Base-by-base conservation (phyloP, 495 filamentous ascomycete species). In the Aspergillus steynii region DNA sequence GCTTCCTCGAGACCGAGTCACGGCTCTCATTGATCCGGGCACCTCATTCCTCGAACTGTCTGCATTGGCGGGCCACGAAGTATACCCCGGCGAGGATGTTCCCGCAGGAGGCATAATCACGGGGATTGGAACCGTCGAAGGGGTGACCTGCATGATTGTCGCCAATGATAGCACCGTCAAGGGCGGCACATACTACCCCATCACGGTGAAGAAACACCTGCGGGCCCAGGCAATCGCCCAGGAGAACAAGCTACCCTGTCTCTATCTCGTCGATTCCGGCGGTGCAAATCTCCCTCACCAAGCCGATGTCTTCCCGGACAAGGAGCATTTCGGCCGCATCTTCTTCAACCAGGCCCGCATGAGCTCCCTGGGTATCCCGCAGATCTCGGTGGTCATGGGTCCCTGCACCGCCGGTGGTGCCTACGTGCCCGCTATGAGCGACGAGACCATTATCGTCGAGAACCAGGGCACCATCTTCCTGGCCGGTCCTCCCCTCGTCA, bases 261-360 rank as follows among this genome's bases (percentile, higher is more conserved):
- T 99, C 68, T 99, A 98, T 75, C 82, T 99, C 32, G 95, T 99
- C 34, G 95, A 99, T 69, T 97, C 93, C 0, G 95, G 95, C 51
- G 95, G 95, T 65, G 95, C 93, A 28, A 99, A 99, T 71, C 85
- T 99, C 3, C 96, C 95, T 4, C 89, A 98, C 65, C 95, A 99
- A 74, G 89, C 94, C 3, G 93, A 96, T 71, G 95, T 98, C 60
- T 99, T 99, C 78, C 95, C 95, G 1, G 95, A 99, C 69, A 82
- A 86, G 42, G 92, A 97, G 14, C 94, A 98, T 71, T 98, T 99
- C 68, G 95, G 95, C 32, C 89, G 96, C 58, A 97, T 98, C 65
- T 99, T 99, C 82, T 99, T 89, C 80, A 98, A 99, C 78, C 95
- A 99, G 75, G 96, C 95, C n/a, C 82, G 92, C 64, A 97, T 86